These are phyloP conservation scores for Obelidium mucronatum DNA, from an alignment of 192 early-diverging fungal species.

Conservation along the genomic window DNA sequence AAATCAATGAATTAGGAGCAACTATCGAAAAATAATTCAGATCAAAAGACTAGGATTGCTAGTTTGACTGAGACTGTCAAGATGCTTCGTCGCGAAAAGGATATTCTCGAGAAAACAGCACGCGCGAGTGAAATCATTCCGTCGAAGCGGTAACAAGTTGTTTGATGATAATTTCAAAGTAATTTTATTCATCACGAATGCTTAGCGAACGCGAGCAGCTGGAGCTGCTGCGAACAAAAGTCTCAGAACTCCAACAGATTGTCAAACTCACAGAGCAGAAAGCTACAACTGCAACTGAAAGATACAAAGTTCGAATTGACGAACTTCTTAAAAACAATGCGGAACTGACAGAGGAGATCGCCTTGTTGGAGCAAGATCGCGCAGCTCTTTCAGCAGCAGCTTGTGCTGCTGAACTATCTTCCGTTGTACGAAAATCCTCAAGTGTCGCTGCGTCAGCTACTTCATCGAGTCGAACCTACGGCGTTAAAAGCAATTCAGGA, in stretches of 20 bases:
- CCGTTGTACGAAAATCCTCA: not conserved
- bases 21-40: too few species aligned
- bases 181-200: not conserved
- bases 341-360: constrained; percentile 48
- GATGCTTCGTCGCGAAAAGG: not conserved
- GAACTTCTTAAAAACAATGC: constrained; percentile 43
- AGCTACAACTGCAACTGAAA: constrained; percentile 33
- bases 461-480: not conserved
- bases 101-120: constrained; percentile 3
- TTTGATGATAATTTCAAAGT: not conserved
- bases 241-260: constrained; percentile 30
- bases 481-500: not conserved
- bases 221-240: constrained; percentile 42
- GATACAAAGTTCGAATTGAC: constrained; percentile 38
- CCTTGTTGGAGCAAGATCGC: constrained; percentile 44
- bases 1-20: too few species aligned
- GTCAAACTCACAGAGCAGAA: constrained; percentile 39
- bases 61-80: not conserved
- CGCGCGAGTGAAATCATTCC: constrained; percentile 14
- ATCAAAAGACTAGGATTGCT: not conserved
- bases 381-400: not conserved
- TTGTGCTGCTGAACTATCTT: not conserved
- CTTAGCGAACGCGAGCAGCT: constrained; percentile 54
- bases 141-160: not conserved
- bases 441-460: not conserved